Conservation (phyloP, 768 basidiomycete genomes). For the Pisolithus marmoratus region DNA sequence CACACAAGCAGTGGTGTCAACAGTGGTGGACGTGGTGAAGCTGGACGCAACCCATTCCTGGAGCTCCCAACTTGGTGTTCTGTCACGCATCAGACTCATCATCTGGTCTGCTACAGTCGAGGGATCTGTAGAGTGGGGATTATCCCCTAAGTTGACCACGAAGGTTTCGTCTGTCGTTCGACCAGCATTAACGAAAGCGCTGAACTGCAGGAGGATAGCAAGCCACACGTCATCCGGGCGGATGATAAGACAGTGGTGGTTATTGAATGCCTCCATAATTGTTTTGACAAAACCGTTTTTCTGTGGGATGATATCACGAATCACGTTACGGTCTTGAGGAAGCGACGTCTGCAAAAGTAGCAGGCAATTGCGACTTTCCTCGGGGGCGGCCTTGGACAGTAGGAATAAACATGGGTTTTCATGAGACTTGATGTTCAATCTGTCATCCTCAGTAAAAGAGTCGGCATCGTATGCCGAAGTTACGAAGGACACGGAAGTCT, state of each 20-base stretch:
- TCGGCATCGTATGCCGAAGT: constrained; percentile 18
- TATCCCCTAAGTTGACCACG: constrained; percentile 14
- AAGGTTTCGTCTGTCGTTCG: constrained; percentile 24
- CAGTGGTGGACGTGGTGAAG: constrained; percentile 40
- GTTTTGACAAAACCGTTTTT: constrained; percentile 33
- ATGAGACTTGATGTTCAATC: constrained; percentile 16
- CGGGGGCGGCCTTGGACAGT: constrained; percentile 15
- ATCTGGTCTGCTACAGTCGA: constrained; percentile 20
- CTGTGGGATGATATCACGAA: constrained; percentile 25
- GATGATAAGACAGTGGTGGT: constrained; percentile 34
- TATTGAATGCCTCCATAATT: constrained; percentile 30
- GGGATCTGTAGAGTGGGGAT: constrained; percentile 27
- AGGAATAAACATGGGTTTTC: constrained; percentile 17
- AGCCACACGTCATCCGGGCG: constrained; percentile 48
- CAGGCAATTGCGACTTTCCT: constrained; percentile 16
- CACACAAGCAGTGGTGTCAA: constrained; percentile 33
- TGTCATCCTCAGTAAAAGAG: constrained; percentile 27
- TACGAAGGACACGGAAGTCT: constrained; percentile 16
- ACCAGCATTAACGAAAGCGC: constrained; percentile 34
- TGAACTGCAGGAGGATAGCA: constrained; percentile 31
- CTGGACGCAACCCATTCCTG: constrained; percentile 37
- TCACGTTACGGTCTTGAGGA: constrained; percentile 7
- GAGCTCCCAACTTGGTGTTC: constrained; percentile 22
- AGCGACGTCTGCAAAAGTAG: constrained; percentile 27
- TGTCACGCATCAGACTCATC: constrained; percentile 16